Conservation (phyloP, 805 yeast genomes). For the Candida broadrunensis region DNA sequence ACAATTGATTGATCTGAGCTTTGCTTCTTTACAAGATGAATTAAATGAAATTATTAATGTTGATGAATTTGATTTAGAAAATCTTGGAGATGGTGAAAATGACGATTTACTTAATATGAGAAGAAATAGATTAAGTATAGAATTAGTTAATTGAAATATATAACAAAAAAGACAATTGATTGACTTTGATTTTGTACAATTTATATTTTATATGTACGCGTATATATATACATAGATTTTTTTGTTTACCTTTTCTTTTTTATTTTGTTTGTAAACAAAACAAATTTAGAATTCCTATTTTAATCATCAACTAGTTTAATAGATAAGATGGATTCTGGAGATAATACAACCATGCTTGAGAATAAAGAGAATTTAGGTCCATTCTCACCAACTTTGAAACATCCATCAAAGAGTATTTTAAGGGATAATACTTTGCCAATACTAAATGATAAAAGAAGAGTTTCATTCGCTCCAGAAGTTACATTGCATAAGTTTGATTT, state of each 20-base stretch:
- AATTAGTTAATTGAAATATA: constrained; percentile 19
- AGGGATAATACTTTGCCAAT: constrained; percentile 22
- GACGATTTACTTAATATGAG: constrained; percentile 5
- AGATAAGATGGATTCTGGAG: too few species aligned
- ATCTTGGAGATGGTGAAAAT: neutral
- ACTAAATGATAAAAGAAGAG: constrained; percentile 44
- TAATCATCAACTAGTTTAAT: too few species aligned
- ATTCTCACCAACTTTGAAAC: neutral
- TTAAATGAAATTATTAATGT: constrained; percentile 3
- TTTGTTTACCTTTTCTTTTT: too few species aligned
- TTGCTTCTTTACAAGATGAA: constrained; percentile 17
- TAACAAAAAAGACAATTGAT: constrained; percentile 15
- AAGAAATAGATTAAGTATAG: constrained; percentile 24
- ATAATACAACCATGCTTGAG: too few species aligned
- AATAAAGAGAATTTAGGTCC: neutral
- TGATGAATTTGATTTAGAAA: constrained; percentile 23
- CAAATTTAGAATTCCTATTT: too few species aligned
- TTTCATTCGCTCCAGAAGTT: constrained; percentile 76
- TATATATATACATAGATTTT: too few species aligned
- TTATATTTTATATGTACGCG: neutral
- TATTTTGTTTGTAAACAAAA: too few species aligned
- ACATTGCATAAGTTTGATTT: constrained; percentile 57
- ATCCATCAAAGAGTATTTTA: constrained; percentile 16
- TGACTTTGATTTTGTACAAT: constrained; percentile 27
- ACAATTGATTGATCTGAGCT: constrained; percentile 23